phyloP scores from a whole-genome alignment of 306 rosid genomes.

The Crataegus laevigata region DNA sequence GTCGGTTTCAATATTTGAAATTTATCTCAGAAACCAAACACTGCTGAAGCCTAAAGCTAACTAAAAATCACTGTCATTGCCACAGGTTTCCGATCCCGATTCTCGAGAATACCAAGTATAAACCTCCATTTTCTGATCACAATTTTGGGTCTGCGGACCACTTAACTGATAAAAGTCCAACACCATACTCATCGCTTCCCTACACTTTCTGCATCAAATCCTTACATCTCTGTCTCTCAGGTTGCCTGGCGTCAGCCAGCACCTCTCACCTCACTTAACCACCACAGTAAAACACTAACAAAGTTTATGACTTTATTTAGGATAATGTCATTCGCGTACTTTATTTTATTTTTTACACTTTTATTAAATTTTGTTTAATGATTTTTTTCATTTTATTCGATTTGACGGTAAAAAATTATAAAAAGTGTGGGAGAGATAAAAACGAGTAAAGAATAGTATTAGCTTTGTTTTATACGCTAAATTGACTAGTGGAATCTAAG shows the following conservation, averaged over 20 bases:
- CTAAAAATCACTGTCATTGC: not conserved
- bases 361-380: no score
- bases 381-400: no score
- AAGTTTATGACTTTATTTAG: not conserved
- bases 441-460: accelerated
- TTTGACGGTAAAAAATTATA: no score
- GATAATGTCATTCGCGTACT: accelerated
- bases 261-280: not conserved
- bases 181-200: not conserved
- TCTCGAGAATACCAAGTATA: not conserved
- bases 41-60: not conserved
- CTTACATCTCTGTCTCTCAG: not conserved
- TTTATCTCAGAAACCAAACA: no score
- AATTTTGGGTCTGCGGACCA: not conserved
- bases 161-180: not conserved
- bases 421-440: accelerated
- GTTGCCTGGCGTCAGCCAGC: not conserved
- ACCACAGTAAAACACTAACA: slow-evolving; percentile 7
- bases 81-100: not conserved
- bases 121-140: not conserved
- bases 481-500: not conserved
- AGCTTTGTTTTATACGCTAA: no score
- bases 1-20: not conserved
- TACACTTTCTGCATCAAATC: not conserved
- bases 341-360: accelerated